Evolutionary conservation across 225 moss, liverwort and hornwort genomes (phyloP).

Genomic region (Sphagnum contortum): DNA sequence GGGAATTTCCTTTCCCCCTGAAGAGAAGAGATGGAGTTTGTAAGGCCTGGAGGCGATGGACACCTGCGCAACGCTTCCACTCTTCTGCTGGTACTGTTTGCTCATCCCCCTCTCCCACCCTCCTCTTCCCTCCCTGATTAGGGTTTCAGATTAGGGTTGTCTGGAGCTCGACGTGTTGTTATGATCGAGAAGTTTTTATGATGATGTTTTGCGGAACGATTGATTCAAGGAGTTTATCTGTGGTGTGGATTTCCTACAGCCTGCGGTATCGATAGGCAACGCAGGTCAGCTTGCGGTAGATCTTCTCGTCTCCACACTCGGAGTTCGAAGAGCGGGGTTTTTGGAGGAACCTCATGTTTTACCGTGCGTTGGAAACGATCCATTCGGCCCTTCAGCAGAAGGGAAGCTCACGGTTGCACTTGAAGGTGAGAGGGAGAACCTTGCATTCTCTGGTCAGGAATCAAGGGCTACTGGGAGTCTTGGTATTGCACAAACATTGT

Average conservation of each 20-base stretch:
- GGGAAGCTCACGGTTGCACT: constrained; percentile 73
- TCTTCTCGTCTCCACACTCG: constrained; percentile 50
- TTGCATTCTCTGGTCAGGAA: too few relatives aligned
- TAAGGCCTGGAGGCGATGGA: constrained; percentile 11
- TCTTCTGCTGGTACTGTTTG: constrained; percentile 24
- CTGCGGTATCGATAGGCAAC: constrained; percentile 86
- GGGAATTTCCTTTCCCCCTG: too few relatives aligned
- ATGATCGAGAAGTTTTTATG: too few relatives aligned
- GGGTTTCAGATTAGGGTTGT: background rate
- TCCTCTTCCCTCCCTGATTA: background rate
- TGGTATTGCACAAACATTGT: too few relatives aligned
- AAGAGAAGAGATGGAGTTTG: constrained; percentile 23
- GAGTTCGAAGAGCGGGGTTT: constrained; percentile 57
- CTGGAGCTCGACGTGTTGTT: background rate
- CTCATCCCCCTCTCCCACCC: too few relatives aligned
- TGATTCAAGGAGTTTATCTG: background rate
- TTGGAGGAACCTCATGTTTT: constrained; percentile 79
- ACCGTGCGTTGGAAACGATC: constrained; percentile 92
- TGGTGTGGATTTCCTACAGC: constrained; percentile 30
- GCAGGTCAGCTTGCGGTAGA: constrained; percentile 90
- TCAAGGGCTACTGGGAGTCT: too few relatives aligned
- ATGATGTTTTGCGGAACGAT: background rate
- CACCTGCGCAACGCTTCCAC: constrained; percentile 18
- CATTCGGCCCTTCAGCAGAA: constrained; percentile 63
- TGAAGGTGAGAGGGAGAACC: constrained; percentile 39